Conservation (phyloP, 441 rosid genomes). For the Brassica hybrid region DNA sequence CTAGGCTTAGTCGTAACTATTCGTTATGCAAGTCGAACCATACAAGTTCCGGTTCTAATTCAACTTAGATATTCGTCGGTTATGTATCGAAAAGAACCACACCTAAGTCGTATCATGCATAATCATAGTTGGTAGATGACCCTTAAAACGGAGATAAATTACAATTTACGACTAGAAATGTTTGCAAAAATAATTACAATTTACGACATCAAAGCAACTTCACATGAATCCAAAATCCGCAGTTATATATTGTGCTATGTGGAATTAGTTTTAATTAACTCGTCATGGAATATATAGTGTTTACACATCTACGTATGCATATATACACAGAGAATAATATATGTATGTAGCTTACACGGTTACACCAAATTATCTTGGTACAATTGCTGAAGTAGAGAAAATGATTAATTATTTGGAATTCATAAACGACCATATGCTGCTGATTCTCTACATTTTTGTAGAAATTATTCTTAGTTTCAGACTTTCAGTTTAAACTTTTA, state of each 20-base stretch:
- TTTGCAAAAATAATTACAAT: not conserved
- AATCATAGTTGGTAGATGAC: not conserved
- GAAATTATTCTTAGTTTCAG: not conserved
- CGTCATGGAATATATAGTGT: not conserved
- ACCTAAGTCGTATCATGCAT: slow-evolving; percentile 15
- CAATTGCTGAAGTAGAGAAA: not conserved
- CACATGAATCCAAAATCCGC: slow-evolving; percentile 36
- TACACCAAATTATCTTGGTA: not conserved
- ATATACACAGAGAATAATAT: not conserved
- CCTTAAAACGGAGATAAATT: not conserved
- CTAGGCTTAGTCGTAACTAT: not conserved
- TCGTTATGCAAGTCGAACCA: slow-evolving; percentile 21
- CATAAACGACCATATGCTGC: not conserved
- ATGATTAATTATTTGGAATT: not conserved
- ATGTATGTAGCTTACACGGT: not conserved
- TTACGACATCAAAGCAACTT: slow-evolving; percentile 49
- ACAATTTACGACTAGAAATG: slow-evolving; percentile 35
- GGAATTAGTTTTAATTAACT: not conserved
- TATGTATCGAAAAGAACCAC: slow-evolving; percentile 5
- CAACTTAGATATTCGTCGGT: slow-evolving; percentile 6
- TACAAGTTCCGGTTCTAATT: not conserved
- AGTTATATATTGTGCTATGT: slow-evolving; percentile 11
- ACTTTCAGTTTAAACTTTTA: not conserved
- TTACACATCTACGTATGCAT: not conserved
- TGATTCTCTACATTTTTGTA: not conserved